A percentile compares a stretch with the other conserved stretches of the same genome.
Evolutionary conservation across 768 basidiomycete genomes (phyloP).

Genomic region (Phaeolepiota aurea): DNA sequence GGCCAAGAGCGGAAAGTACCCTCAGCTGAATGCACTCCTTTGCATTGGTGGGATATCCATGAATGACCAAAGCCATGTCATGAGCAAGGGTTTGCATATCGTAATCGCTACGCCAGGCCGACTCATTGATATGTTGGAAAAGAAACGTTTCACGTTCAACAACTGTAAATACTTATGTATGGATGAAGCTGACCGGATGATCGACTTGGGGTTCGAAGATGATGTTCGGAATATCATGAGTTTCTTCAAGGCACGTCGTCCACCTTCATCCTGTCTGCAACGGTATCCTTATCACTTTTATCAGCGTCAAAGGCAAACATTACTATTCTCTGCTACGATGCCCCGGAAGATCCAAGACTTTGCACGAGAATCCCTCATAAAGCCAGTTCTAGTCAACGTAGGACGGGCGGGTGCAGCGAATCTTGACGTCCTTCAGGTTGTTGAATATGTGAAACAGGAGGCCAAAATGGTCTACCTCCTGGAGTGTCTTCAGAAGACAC

Average conservation of each 20-base stretch:
- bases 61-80: slow-evolving; percentile 90
- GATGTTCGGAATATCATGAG: slow-evolving; percentile 99
- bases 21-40: slow-evolving; percentile 77
- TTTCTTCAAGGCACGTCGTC: slow-evolving; percentile 77
- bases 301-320: slow-evolving; percentile 93
- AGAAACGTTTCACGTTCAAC: slow-evolving; percentile 85
- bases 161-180: slow-evolving; percentile 96
- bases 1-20: slow-evolving; percentile 74
- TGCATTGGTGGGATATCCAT: slow-evolving; percentile 98
- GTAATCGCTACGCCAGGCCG: slow-evolving; percentile 96
- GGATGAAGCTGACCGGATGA: slow-evolving; percentile 99
- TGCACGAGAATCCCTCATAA: slow-evolving; percentile 92
- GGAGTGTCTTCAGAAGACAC: slow-evolving; percentile 96
- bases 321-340: slow-evolving; percentile 98
- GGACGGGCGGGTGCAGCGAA: slow-evolving; percentile 98
- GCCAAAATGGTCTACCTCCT: slow-evolving; percentile 99
- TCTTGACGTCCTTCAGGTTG: slow-evolving; percentile 90
- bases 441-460: slow-evolving; percentile 99
- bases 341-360: slow-evolving; percentile 98
- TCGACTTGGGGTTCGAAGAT: slow-evolving; percentile 97
- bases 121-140: slow-evolving; percentile 96
- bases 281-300: slow-evolving; percentile 4
- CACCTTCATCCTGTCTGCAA: not conserved
- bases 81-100: slow-evolving; percentile 89
- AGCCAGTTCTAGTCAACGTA: slow-evolving; percentile 92